phyloP scores from a whole-genome alignment of 2,329 filamentous ascomycete genomes.

The Botryotinia globosa region DNA sequence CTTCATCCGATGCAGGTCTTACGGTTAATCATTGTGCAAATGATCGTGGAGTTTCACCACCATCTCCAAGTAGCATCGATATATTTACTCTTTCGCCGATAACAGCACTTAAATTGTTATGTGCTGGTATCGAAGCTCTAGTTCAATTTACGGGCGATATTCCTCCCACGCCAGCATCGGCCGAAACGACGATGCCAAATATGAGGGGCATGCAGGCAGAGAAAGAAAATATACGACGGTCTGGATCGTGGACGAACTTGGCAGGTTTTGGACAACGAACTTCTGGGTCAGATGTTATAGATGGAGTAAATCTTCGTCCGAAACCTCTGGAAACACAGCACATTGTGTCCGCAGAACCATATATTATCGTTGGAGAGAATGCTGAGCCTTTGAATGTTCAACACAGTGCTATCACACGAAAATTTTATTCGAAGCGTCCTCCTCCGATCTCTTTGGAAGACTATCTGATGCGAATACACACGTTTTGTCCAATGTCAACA shows the following conservation, averaged over 20 bases:
- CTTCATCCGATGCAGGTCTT: constrained; percentile 36
- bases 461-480: constrained; percentile 83
- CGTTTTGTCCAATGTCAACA: constrained; percentile 89
- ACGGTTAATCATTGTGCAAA: constrained; percentile 30
- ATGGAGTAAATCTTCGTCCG: constrained; percentile 53
- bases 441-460: constrained; percentile 80
- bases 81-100: constrained; percentile 70
- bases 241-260: constrained; percentile 50
- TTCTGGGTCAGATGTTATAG: constrained; percentile 44
- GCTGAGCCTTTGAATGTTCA: constrained; percentile 73
- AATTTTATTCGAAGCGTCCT: constrained; percentile 87
- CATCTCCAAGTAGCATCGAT: constrained; percentile 51
- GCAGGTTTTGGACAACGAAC: constrained; percentile 36
- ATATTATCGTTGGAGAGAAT: constrained; percentile 64
- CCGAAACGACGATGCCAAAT: constrained; percentile 60
- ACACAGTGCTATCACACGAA: constrained; percentile 80
- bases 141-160: constrained; percentile 48
- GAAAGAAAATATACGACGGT: constrained; percentile 58
- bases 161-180: constrained; percentile 72
- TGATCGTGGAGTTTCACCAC: constrained; percentile 33
- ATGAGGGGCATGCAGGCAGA: constrained; percentile 62
- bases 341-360: constrained; percentile 42
- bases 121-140: constrained; percentile 66
- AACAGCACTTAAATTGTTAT: constrained; percentile 77
- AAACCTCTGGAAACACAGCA: constrained; percentile 32